A percentile compares a stretch with the other conserved stretches of the same genome.
These are phyloP conservation scores for Exidia glandulosa DNA, from an alignment of 768 basidiomycete species.

Conservation along the genomic window DNA sequence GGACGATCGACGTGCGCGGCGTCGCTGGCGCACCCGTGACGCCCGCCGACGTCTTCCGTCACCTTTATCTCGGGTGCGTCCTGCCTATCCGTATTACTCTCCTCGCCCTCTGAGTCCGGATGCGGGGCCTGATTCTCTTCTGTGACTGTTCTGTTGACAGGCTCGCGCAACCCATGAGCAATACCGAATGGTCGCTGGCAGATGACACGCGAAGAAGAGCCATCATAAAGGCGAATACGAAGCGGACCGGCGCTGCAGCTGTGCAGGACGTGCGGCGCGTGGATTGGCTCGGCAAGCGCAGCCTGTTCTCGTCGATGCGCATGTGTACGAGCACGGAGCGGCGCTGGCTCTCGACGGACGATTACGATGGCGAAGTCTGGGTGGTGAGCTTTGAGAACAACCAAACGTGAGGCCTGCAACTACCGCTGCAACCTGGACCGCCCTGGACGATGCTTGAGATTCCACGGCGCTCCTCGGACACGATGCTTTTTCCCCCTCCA, in stretches of 20 bases:
- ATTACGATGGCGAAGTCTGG: conserved; percentile 1
- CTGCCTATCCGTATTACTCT: neutral
- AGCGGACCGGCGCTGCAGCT: conserved; percentile 2
- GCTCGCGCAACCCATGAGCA: neutral
- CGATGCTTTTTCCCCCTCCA: neutral
- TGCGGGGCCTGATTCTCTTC: neutral
- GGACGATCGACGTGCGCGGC: neutral
- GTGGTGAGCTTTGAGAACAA: neutral
- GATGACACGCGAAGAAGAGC: conserved; percentile 29
- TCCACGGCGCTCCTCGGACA: neutral
- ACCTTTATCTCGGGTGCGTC: neutral
- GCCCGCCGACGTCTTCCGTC: neutral
- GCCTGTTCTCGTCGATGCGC: conserved; percentile 28
- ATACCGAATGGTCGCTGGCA: conserved; percentile 17
- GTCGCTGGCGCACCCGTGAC: neutral
- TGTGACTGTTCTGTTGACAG: neutral
- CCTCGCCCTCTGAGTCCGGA: neutral
- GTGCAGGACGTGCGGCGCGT: conserved; percentile 35
- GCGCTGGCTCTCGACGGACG: neutral
- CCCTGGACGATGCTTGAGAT: neutral
- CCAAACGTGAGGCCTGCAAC: neutral
- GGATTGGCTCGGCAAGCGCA: conserved; percentile 50
- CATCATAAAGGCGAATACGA: conserved; percentile 6
- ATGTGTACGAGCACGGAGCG: neutral
- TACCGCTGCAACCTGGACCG: neutral